Conservation (phyloP, 495 filamentous ascomycete species). For the Tetracladium setigerum region DNA sequence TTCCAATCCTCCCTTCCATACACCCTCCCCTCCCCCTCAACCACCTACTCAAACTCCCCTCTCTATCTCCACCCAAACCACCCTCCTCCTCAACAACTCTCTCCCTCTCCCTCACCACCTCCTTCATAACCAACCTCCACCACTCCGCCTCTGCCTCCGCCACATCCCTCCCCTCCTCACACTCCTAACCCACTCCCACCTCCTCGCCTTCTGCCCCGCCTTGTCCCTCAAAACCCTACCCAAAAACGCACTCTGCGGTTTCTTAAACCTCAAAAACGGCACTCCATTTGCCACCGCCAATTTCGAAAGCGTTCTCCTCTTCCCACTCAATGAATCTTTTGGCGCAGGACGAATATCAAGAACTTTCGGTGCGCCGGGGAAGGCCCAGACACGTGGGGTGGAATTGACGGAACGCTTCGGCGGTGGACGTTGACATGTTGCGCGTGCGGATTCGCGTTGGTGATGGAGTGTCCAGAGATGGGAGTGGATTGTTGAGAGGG, state of each 20-base stretch:
- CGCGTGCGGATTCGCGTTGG: not conserved
- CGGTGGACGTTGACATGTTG: not conserved
- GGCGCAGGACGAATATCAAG: slow-evolving; percentile 18
- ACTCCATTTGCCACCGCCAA: slow-evolving; percentile 35
- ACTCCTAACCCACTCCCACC: slow-evolving; percentile 28
- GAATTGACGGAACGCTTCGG: not conserved
- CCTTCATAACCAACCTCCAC: not conserved
- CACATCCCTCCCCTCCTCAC: slow-evolving; percentile 14
- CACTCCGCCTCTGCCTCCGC: not conserved
- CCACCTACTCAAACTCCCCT: not conserved
- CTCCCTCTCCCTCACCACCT: not conserved
- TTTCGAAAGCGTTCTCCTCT: slow-evolving; percentile 40
- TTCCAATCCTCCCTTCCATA: too few species aligned
- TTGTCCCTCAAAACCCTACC: slow-evolving; percentile 45
- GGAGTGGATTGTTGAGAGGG: slow-evolving; percentile 9
- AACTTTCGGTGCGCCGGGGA: slow-evolving; percentile 13
- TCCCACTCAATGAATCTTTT: slow-evolving; percentile 8
- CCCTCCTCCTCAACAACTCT: not conserved
- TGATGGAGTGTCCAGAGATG: not conserved
- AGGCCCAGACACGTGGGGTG: not conserved
- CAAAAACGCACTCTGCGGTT: slow-evolving; percentile 52
- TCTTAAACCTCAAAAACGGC: slow-evolving; percentile 57
- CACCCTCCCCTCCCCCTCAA: too few species aligned
- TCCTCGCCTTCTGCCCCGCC: slow-evolving; percentile 27
- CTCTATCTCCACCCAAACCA: not conserved